These are phyloP conservation scores for Fusarium haematococcum DNA, from an alignment of 2,329 filamentous ascomycete genomes.

Conservation along the genomic window DNA sequence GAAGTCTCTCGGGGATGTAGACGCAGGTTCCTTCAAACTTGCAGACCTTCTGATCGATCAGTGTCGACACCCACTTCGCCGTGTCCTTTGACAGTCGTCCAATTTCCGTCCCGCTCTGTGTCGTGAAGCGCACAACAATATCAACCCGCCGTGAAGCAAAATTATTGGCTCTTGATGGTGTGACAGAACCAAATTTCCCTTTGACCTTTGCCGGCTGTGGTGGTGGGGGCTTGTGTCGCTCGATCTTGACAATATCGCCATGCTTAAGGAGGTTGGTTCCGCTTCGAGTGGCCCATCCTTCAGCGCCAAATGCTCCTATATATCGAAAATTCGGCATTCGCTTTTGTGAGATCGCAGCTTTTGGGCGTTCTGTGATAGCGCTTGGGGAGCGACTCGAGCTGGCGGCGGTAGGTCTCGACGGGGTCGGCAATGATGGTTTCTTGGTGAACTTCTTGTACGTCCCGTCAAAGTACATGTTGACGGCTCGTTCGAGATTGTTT, in stretches of 20 bases:
- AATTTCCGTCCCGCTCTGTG: slow-evolving; percentile 80
- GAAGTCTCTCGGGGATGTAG: slow-evolving; percentile 84
- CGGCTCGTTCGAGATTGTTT: slow-evolving; percentile 69
- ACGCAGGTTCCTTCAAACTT: slow-evolving; percentile 89
- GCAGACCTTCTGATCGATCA: slow-evolving; percentile 92
- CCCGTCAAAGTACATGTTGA: slow-evolving; percentile 78
- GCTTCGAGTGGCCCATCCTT: slow-evolving; percentile 91
- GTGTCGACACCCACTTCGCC: slow-evolving; percentile 89
- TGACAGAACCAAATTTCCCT: slow-evolving; percentile 53
- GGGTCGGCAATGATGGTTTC: slow-evolving; percentile 31
- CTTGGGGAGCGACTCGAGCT: slow-evolving; percentile 21
- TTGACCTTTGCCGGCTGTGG: slow-evolving; percentile 61
- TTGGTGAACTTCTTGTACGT: slow-evolving; percentile 68
- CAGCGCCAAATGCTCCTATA: slow-evolving; percentile 90
- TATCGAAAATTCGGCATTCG: slow-evolving; percentile 69
- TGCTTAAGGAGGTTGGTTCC: slow-evolving; percentile 81
- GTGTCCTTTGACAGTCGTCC: slow-evolving; percentile 88
- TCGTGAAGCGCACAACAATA: slow-evolving; percentile 92
- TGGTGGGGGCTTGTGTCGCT: slow-evolving; percentile 81
- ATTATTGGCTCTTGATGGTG: slow-evolving; percentile 54
- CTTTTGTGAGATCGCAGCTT: slow-evolving; percentile 21
- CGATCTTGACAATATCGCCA: slow-evolving; percentile 86
- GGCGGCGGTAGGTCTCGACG: slow-evolving; percentile 7
- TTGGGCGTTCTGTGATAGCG: slow-evolving; percentile 14
- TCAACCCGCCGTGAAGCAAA: slow-evolving; percentile 78